phyloP scores from a whole-genome alignment of 768 basidiomycete species.

The Rhodotorula sphaerocarpa region DNA sequence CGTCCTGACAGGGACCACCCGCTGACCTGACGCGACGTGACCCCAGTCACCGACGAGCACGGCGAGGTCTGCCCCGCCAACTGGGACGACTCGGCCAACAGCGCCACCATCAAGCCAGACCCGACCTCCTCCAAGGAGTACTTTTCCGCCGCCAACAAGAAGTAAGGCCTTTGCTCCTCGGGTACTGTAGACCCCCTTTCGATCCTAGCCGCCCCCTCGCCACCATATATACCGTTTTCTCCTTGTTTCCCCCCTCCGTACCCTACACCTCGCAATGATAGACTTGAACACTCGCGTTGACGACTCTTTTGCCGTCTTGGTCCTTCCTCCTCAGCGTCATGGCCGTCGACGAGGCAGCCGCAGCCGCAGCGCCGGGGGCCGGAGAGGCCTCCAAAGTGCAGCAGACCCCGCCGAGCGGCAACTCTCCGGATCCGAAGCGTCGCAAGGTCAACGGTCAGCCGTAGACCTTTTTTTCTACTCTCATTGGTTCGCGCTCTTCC shows the following conservation, averaged over 20 bases:
- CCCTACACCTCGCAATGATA: not conserved
- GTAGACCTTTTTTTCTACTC: not conserved
- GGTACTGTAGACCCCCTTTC: no score
- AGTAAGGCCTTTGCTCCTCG: constrained; percentile 7
- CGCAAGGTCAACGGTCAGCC: constrained; percentile 32
- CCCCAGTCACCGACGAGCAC: constrained; percentile 56
- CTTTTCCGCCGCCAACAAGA: constrained; percentile 50
- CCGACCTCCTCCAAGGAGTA: constrained; percentile 18
- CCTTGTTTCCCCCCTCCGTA: not conserved
- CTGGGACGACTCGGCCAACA: constrained; percentile 42
- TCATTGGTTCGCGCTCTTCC: constrained; percentile 78
- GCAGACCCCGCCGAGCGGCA: not conserved
- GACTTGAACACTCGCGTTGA: not conserved
- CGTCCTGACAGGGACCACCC: no score
- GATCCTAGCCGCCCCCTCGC: no score
- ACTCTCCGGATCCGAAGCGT: not conserved
- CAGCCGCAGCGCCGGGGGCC: constrained; percentile 60
- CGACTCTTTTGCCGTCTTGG: not conserved
- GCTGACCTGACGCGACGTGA: no score
- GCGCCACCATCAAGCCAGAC: constrained; percentile 17
- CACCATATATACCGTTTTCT: not conserved
- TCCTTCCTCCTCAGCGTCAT: not conserved
- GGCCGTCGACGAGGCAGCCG: constrained; percentile 68
- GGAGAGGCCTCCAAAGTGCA: not conserved
- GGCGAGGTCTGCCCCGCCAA: constrained; percentile 90